A percentile compares a stretch with the other conserved stretches of the same genome.
These are phyloP conservation scores for Royoungia palumana DNA, from an alignment of 768 basidiomycete genomes.

Conservation along the genomic window DNA sequence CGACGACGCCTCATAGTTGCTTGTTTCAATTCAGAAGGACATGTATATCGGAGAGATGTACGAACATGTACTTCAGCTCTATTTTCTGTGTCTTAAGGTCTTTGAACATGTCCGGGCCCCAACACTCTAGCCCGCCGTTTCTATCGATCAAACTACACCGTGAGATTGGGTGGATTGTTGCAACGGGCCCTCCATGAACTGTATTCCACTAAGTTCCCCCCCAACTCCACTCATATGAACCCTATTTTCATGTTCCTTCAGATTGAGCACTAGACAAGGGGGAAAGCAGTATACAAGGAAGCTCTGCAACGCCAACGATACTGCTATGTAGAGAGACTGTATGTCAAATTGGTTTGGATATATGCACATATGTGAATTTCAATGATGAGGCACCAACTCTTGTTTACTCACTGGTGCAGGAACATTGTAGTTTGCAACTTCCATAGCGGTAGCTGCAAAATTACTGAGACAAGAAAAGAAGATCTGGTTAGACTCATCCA, in stretches of 20 bases:
- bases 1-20: too few relatives aligned
- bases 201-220: background rate
- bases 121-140: too few relatives aligned
- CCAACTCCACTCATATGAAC: conserved; percentile 5
- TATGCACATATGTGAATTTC: background rate
- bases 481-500: background rate
- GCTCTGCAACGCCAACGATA: conserved; percentile 13
- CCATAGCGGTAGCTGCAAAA: background rate
- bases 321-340: conserved; percentile 8
- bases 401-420: conserved; percentile 1
- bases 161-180: too few relatives aligned
- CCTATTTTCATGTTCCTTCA: conserved; percentile 9
- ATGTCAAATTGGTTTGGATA: background rate
- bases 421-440: background rate
- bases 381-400: background rate
- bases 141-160: too few relatives aligned
- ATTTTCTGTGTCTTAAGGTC: too few relatives aligned
- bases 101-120: too few relatives aligned
- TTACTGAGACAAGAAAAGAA: too few relatives aligned
- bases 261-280: conserved; percentile 18
- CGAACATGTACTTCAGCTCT: too few relatives aligned
- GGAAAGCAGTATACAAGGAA: conserved; percentile 18
- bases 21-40: too few relatives aligned
- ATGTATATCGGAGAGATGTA: too few relatives aligned
- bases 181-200: too few relatives aligned